phyloP scores from a whole-genome alignment of 306 rosid genomes.

The Phaseolus lunatus region DNA sequence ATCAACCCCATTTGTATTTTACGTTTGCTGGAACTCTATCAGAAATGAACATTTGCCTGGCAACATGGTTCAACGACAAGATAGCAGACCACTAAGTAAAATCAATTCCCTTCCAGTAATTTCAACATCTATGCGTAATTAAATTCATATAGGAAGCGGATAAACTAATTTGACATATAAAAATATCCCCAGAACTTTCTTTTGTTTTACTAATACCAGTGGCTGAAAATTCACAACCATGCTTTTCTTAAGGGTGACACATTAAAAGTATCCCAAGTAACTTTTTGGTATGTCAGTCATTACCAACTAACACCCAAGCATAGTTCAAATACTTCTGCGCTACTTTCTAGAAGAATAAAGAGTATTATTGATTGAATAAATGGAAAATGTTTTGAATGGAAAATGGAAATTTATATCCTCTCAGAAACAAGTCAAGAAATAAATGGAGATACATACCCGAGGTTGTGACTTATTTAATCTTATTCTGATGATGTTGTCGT shows the following conservation, averaged over 20 bases:
- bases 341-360: constrained; percentile 31
- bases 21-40: constrained; percentile 1
- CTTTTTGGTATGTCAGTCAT: not conserved
- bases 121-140: no score
- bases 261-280: constrained; percentile 20
- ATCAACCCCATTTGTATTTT: constrained; percentile 32
- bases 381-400: constrained; percentile 2
- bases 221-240: constrained; percentile 11
- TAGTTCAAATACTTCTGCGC: constrained; percentile 12
- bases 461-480: constrained; percentile 73
- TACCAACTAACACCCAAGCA: constrained; percentile 17
- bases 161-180: no score
- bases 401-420: constrained; percentile 13
- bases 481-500: constrained; percentile 55
- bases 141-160: no score
- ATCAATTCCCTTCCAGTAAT: no score
- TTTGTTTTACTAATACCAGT: no score
- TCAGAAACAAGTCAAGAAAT: constrained; percentile 39
- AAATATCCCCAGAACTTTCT: no score
- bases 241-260: constrained; percentile 3
- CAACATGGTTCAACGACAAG: not conserved
- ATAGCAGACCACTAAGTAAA: no score
- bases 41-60: constrained; percentile 17
- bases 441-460: constrained; percentile 65
- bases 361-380: not conserved